Base-by-base conservation (phyloP, 2,329 filamentous ascomycete species). In the Aureobasidium sp. region DNA sequence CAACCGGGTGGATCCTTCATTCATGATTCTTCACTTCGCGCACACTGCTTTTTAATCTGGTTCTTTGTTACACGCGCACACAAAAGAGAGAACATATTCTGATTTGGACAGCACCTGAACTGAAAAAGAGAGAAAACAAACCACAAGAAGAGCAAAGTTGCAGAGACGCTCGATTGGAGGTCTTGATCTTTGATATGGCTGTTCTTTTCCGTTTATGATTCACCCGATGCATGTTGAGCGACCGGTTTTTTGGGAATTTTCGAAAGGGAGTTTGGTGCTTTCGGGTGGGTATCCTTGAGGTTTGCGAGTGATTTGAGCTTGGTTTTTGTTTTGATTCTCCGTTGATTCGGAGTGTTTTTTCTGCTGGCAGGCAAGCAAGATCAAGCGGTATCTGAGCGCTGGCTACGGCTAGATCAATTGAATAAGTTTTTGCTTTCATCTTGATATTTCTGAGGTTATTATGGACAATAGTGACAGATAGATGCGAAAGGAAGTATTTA, bases 81-180 rank as follows among this genome's bases (percentile, higher is more conserved):
- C 10, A 44, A 36, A 44, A 41, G 24, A 41, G 24, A 53, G 20
- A 43, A 41, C 53, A 6, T n/a, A 57, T 57, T 57, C 53, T 57
- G 41, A 57, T 57, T 46, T 36, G 27, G 53, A 57, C 53, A 57
- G 53, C 34, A 59, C 55, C 55, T 47, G 46, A 48, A 48, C 26
- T n/a, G 43, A 27, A 27, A 27, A 24, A 46, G 24, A 26, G 12
- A 9, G 37, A 27, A 47, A 44, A 15, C 15, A 15, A 9, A 34
- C 39, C 8, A 29, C 27, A 39, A 57, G 24, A 36, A 57, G 39
- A 44, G 53, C 41, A 34, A n/a, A 17, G 13, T 20, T 32, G 37
- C 24, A 24, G 44, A 29, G 52, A 41, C 37, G 37, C 39, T 57
- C 27, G 39, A 24, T 26, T 15, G 37, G 39, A 46, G 53, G 29